Evolutionary conservation across 1,284 basidiomycete genomes (phyloP).

Genomic region (Leccinum glutinopallens): DNA sequence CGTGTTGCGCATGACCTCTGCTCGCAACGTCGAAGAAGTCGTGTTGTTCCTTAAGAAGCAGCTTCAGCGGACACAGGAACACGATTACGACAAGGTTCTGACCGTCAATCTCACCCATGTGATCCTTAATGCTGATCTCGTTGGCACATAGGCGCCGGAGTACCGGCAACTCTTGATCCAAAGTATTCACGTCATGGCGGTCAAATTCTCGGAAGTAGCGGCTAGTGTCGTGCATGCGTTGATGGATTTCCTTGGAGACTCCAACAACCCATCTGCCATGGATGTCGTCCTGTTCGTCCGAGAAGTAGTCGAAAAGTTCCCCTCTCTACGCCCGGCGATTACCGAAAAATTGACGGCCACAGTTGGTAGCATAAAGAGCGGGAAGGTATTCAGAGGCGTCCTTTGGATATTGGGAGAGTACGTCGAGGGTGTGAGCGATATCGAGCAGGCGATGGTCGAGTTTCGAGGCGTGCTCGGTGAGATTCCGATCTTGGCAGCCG

Average conservation of each 20-base stretch:
- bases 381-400: slow-evolving; percentile 96
- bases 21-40: slow-evolving; percentile 97
- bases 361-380: slow-evolving; percentile 90
- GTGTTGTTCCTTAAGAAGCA: slow-evolving; percentile 98
- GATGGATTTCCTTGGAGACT: slow-evolving; percentile 98
- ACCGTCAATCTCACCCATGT: background rate
- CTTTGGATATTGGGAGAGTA: slow-evolving; percentile 99
- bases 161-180: slow-evolving; percentile 98
- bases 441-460: slow-evolving; percentile 77
- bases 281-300: slow-evolving; percentile 97
- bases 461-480: slow-evolving; percentile 91
- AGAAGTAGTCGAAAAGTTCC: slow-evolving; percentile 99
- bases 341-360: slow-evolving; percentile 87
- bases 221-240: slow-evolving; percentile 95
- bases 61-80: slow-evolving; percentile 88
- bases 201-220: slow-evolving; percentile 98
- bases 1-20: slow-evolving; percentile 92
- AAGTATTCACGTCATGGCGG: slow-evolving; percentile 95
- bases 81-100: slow-evolving; percentile 79
- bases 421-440: slow-evolving; percentile 65
- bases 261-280: slow-evolving; percentile 92
- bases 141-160: slow-evolving; percentile 72
- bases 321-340: slow-evolving; percentile 81
- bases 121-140: background rate
- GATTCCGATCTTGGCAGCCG: slow-evolving; percentile 92